Percentiles rank a stretch among this genome's conserved stretches.
phyloP scores from a whole-genome alignment of 129 eudicot genomes.

The Calendula officinalis region DNA sequence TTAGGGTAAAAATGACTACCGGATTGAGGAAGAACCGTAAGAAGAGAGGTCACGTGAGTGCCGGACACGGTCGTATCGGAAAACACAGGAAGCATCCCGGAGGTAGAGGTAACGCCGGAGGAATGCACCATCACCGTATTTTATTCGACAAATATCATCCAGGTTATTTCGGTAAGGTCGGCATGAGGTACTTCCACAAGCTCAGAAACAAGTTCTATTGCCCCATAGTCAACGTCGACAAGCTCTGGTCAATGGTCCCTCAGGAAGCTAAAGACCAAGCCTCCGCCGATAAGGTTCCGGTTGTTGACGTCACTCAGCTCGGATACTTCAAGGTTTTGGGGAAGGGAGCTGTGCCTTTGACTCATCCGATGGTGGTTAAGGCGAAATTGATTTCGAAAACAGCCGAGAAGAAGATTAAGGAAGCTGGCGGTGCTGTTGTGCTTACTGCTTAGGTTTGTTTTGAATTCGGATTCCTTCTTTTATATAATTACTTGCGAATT shows the following conservation, averaged over 20 bases:
- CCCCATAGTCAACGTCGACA: conserved; percentile 73
- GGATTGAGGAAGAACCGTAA: conserved; percentile 62
- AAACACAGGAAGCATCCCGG: conserved; percentile 81
- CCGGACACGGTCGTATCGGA: conserved; percentile 80
- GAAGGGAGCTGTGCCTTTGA: conserved; percentile 47
- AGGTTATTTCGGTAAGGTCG: conserved; percentile 85
- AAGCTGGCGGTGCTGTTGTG: conserved; percentile 80
- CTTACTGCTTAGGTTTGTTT: conserved; percentile 65
- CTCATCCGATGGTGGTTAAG: conserved; percentile 62
- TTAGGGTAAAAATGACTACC: conserved; percentile 48
- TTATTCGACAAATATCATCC: conserved; percentile 92
- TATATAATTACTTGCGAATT: background rate
- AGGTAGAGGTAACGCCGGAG: conserved; percentile 79
- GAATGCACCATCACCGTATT: conserved; percentile 91
- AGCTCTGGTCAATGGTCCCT: conserved; percentile 80
- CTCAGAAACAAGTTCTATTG: conserved; percentile 76
- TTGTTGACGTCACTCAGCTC: conserved; percentile 65
- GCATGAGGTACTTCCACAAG: conserved; percentile 79
- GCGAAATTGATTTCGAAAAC: conserved; percentile 62
- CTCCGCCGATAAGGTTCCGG: conserved; percentile 41
- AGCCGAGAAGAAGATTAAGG: conserved; percentile 90
- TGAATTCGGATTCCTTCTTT: background rate
- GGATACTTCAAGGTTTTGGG: conserved; percentile 80
- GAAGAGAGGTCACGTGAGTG: conserved; percentile 80
- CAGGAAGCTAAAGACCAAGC: conserved; percentile 58